Evolutionary conservation across 23 red algal species (phyloP), one percentile per base, ranked within the genome.

Genomic region (Gracilaria domingensis): DNA sequence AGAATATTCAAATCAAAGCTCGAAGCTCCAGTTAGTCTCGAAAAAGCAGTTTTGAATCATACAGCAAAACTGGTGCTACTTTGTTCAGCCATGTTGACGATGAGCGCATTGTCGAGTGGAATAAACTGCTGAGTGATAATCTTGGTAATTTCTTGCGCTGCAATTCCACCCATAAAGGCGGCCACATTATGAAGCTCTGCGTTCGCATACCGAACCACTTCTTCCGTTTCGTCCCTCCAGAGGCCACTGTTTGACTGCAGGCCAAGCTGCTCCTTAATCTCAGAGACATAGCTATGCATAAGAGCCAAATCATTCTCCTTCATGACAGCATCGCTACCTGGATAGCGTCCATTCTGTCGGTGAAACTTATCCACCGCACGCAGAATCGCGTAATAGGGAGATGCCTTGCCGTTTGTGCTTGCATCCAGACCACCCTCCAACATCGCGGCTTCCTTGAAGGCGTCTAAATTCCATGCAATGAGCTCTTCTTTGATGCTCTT

Each of bases 71-170:
- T 87, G 4, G 53, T 82, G 75, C 82, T 94, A 21, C 80, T 96
- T 53, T 66, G 47, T 20, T 79, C 33, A n/a, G 79, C 86, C 53
- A 88, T 50, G 55, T 99, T 93, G 29, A 95, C 74, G 35, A 99
- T 71, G 44, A 96, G 36, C 21, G 91, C 95, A 64, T 92, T 84
- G 66, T 84, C 72, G 14, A 99, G 39, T 0, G 97, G 97, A 53
- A 88, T 75, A 94, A 99, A 99, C 53, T 93, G 90, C 48, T 87
- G 65, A 26, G 94, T 99, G 36, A 99, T 8, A 28, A 99, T 65
- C 70, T 99, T 99, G 37, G 93, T 85, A 23, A 83, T 87, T 69
- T 99, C 97, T 74, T 99, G 97, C 13, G 94, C 93, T 14, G 91
- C 94, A 33, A 99, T 59, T 25, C 93, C 93, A 30, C 97, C 97